phyloP scores from a whole-genome alignment of 257 asterid genomes.

The Orobanche coerulescens region DNA sequence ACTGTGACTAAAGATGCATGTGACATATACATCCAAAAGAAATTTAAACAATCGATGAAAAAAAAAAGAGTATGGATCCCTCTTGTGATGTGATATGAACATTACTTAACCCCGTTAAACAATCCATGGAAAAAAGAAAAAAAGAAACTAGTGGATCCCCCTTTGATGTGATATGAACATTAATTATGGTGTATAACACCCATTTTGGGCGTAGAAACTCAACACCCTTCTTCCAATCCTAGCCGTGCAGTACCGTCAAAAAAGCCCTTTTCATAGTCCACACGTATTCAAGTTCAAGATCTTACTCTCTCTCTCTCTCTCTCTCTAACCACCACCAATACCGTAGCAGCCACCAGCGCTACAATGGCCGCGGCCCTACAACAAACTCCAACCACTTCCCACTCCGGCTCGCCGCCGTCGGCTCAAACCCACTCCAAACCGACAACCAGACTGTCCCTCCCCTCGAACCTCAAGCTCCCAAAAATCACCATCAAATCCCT shows the following conservation, averaged over 20 bases:
- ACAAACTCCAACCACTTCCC: constrained; percentile 52
- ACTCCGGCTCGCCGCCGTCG: constrained; percentile 34
- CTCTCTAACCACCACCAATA: neutral
- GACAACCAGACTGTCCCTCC: constrained; percentile 36
- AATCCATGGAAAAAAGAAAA: too few relatives aligned
- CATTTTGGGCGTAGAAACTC: too few relatives aligned
- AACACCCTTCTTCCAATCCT: constrained; percentile 16
- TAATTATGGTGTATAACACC: too few relatives aligned
- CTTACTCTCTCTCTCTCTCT: neutral
- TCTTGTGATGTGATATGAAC: too few relatives aligned
- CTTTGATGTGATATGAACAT: too few relatives aligned
- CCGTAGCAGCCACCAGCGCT: constrained; percentile 17
- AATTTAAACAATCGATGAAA: too few relatives aligned
- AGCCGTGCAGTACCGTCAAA: constrained; percentile 30
- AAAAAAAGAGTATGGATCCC: too few relatives aligned
- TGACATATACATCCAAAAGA: too few relatives aligned
- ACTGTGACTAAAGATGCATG: too few relatives aligned
- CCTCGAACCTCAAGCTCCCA: constrained; percentile 39
- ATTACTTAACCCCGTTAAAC: too few relatives aligned
- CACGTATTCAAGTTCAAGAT: constrained; percentile 6
- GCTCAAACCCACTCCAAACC: constrained; percentile 28
- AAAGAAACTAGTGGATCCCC: too few relatives aligned
- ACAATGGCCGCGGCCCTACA: constrained; percentile 60
- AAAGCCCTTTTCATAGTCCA: constrained; percentile 23
- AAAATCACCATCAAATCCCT: constrained; percentile 40